Base-by-base conservation (phyloP, 768 basidiomycete species). In the Agrocybe pediades region DNA sequence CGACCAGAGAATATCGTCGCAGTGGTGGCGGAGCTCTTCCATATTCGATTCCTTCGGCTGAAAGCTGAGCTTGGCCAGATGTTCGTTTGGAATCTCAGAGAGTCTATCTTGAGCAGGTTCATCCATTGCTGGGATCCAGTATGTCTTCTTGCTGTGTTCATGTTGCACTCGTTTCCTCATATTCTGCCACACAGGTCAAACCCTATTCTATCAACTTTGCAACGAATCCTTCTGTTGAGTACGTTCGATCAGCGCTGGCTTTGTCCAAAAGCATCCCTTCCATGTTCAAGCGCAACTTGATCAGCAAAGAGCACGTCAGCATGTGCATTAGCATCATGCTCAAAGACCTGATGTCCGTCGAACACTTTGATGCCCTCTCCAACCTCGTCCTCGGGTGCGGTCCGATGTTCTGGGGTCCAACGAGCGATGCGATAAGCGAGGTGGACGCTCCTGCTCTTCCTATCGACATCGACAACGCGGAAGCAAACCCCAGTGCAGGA, bases 301-400 rank as follows among this genome's bases (percentile, higher is more conserved):
- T 65, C 27, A 48, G 33, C 49, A 52, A 41, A 20, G 36, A 49
- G 19, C 60, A 65, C 39, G 52, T 65, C 36, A 54, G 46, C 41
- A 57, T 55, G 54, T 62, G 62, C 46, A 51, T 65, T 11, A 49
- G 51, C 46, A 23, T 58, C 19, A 47, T 65, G 23, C 48, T 65
- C 29, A 55, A 57, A 27, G 54, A 60, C 29, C 58, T 65, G 16
- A 51, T 55, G 49, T 63, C 62, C n/a, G 55, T 60, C 29, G 64
- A 65, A 46, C 62, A 63, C 41, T 29, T 60, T 3, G 60, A 63
- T 24, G 64, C 59, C 6, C 48, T 65, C 4, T 51, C 46, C n/a
- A 47, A 49, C 29, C 48, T 65, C 21, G 43, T 65, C 25, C 36
- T 65, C 6, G 61, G 59, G n/a, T 59, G 61, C 19, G 63, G 63